These are phyloP conservation scores for Podospora didyma DNA, from an alignment of 495 filamentous ascomycete species.

Conservation along the genomic window DNA sequence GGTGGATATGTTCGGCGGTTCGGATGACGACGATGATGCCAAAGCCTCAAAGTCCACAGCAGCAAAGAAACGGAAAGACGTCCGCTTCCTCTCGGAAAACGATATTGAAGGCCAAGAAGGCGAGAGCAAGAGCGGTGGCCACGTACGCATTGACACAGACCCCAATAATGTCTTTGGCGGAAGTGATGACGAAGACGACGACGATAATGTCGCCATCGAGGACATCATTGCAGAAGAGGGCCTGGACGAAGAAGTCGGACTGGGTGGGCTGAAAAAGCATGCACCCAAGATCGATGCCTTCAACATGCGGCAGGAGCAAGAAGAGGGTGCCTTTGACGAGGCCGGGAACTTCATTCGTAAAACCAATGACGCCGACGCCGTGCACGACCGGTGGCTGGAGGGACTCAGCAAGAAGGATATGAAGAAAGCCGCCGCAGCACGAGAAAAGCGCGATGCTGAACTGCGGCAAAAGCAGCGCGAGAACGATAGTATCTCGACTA, in stretches of 20 bases:
- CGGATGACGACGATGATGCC: slow-evolving; percentile 58
- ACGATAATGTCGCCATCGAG: slow-evolving; percentile 69
- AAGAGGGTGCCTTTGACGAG: slow-evolving; percentile 90
- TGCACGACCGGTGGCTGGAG: slow-evolving; percentile 89
- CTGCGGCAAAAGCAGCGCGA: slow-evolving; percentile 59
- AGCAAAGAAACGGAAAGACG: slow-evolving; percentile 70
- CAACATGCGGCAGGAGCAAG: slow-evolving; percentile 86
- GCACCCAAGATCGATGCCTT: slow-evolving; percentile 96
- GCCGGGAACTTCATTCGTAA: slow-evolving; percentile 89
- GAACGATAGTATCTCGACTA: slow-evolving; percentile 70
- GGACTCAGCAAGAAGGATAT: slow-evolving; percentile 93
- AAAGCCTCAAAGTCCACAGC: slow-evolving; percentile 35
- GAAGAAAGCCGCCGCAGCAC: slow-evolving; percentile 78
- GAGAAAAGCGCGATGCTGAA: slow-evolving; percentile 80
- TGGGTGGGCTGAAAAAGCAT: slow-evolving; percentile 85
- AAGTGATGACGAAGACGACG: slow-evolving; percentile 61
- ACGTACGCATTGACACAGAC: slow-evolving; percentile 46
- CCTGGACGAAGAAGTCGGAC: slow-evolving; percentile 82
- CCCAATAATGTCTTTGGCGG: slow-evolving; percentile 44
- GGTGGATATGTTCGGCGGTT: slow-evolving; percentile 90
- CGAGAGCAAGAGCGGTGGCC: slow-evolving; percentile 66
- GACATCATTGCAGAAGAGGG: slow-evolving; percentile 64
- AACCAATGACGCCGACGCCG: slow-evolving; percentile 80
- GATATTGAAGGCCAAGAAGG: slow-evolving; percentile 87
- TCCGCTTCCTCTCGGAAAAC: slow-evolving; percentile 68